Percentiles rank a stretch among this genome's conserved stretches.
phyloP scores from a whole-genome alignment of 257 asterid species.

The Nicotiana obtusifolia region DNA sequence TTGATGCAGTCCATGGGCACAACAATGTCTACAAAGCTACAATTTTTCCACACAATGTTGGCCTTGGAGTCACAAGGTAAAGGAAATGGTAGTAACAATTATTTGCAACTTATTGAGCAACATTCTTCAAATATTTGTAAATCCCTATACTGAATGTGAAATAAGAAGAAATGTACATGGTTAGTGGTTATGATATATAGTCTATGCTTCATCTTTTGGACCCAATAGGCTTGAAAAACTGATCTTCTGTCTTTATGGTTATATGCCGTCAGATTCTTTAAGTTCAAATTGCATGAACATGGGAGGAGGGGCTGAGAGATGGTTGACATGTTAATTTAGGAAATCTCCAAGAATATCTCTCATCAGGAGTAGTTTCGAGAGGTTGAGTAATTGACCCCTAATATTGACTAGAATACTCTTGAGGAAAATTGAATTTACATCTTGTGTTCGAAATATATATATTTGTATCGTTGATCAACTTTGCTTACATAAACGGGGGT shows the following conservation, averaged over 20 bases:
- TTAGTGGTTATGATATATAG: not conserved
- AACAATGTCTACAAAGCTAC: conserved; percentile 21
- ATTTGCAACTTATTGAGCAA: not conserved
- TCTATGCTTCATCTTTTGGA: not conserved
- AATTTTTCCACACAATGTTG: conserved; percentile 24
- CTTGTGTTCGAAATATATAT: not conserved
- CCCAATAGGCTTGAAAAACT: not conserved
- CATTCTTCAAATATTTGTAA: not conserved
- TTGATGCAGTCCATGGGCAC: conserved; percentile 21
- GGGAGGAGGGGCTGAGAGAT: not conserved
- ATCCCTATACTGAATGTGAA: not conserved
- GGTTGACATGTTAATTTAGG: not conserved
- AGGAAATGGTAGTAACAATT: not conserved
- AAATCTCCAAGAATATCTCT: not conserved
- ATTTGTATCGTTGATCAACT: not conserved
- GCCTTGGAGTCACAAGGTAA: conserved; percentile 25
- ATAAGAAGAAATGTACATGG: not conserved
- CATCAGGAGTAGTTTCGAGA: not conserved
- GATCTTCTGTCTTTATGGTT: not conserved
- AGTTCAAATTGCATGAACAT: not conserved
- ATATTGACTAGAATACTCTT: not conserved
- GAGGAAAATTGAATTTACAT: not conserved
- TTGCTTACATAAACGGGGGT: not conserved
- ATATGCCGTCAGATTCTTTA: not conserved
- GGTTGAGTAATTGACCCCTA: not conserved